phyloP scores from a whole-genome alignment of 768 basidiomycete genomes.

The Russula sp. region DNA sequence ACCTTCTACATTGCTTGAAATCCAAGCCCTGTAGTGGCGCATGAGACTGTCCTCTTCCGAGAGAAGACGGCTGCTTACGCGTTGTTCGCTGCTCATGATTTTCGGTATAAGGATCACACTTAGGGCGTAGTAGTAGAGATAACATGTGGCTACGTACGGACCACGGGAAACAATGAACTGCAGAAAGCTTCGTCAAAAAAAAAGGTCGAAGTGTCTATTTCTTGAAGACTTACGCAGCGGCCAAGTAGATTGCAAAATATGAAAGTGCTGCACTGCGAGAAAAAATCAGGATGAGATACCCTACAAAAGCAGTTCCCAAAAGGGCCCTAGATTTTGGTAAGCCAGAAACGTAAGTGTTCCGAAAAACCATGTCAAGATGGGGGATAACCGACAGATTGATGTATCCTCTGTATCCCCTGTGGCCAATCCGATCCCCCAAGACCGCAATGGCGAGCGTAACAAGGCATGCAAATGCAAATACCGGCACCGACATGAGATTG shows the following conservation, averaged over 20 bases:
- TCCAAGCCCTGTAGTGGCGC: background rate
- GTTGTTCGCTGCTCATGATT: background rate
- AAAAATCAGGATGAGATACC: background rate
- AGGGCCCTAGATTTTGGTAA: background rate
- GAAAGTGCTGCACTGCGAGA: background rate
- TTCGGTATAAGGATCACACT: background rate
- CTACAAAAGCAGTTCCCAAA: background rate
- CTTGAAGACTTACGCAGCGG: background rate
- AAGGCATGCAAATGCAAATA: background rate
- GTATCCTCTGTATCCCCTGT: background rate
- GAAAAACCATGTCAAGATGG: too few species aligned
- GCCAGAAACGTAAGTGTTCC: background rate
- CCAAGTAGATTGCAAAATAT: constrained; percentile 1
- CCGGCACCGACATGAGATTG: constrained; percentile 3
- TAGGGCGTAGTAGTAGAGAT: background rate
- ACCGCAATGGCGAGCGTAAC: background rate
- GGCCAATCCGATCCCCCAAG: constrained; percentile 5
- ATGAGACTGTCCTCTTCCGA: background rate
- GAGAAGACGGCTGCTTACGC: background rate
- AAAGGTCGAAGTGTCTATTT: too few species aligned
- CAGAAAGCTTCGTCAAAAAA: background rate
- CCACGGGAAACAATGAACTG: background rate
- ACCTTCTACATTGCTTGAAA: constrained; percentile 3
- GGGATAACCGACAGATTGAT: background rate
- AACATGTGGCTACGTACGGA: background rate